A percentile compares a stretch with the other conserved stretches of the same genome.
phyloP scores from a whole-genome alignment of 1,139 yeast genomes.

The Protomyces macrosporus region DNA sequence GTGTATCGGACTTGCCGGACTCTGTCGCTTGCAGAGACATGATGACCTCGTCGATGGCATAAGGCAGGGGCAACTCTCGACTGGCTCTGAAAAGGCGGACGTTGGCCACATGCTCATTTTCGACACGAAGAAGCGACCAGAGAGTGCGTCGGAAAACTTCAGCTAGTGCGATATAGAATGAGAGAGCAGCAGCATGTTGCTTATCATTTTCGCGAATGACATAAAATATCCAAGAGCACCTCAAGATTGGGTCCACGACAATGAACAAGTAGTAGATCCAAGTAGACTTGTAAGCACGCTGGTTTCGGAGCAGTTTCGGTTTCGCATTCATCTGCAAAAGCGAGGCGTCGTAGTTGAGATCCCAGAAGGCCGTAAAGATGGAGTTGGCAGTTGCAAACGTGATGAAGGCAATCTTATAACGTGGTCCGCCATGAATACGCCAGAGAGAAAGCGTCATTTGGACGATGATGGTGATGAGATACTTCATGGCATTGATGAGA shows the following conservation, averaged over 20 bases:
- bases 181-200: conserved; percentile 86
- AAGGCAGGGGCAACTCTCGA: conserved; percentile 62
- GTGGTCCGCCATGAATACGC: conserved; percentile 51
- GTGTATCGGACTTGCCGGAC: conserved; percentile 3
- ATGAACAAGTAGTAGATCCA: conserved; percentile 69
- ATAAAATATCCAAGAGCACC: conserved; percentile 91
- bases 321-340: conserved; percentile 60
- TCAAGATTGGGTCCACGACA: conserved; percentile 60
- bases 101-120: conserved; percentile 84
- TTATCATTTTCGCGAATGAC: conserved; percentile 61
- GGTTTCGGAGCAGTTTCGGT: conserved; percentile 48
- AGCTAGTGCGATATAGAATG: conserved; percentile 74
- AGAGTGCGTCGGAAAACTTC: conserved; percentile 76
- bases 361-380: conserved; percentile 67
- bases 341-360: conserved; percentile 93
- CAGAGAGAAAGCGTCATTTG: conserved; percentile 73
- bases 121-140: conserved; percentile 90
- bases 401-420: conserved; percentile 57
- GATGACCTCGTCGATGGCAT: conserved; percentile 4
- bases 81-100: conserved; percentile 80
- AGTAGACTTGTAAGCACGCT: conserved; percentile 57
- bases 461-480: conserved; percentile 59
- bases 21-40: background rate
- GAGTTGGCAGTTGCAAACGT: conserved; percentile 72
- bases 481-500: conserved; percentile 82